Evolutionary conservation across 345 rosid genomes (phyloP), one percentile per base, ranked within the genome.

Genomic region (Gossypioides kirkii): DNA sequence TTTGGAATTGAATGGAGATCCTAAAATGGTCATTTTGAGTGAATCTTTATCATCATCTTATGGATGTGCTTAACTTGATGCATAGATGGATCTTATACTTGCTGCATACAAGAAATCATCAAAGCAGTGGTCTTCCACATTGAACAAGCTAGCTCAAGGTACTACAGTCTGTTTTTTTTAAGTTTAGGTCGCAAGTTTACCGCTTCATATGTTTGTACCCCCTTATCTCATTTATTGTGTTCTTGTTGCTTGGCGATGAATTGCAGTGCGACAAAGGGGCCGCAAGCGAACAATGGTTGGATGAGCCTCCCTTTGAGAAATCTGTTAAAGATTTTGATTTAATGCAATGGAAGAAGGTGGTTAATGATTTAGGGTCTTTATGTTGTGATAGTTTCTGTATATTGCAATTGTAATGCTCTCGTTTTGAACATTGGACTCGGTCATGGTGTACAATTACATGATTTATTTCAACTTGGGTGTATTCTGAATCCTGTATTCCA

Each of bases 91-190:
- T 52, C 80, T 78, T 18, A 87, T 93, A 73, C 87, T 93, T 32
- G 80, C 87, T 28, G 87, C 90, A 8, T 96, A 96, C 78, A 84
- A 89, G 82, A 96, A 89, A 81, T 90, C 99, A 53, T 96, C 99
- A 7, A 93, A 88, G 83, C 99, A 91, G 77, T 96, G 99, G 99
- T 93, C 97, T 32, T 85, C 98, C 42, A 91, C 93, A 10, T 78
- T 87, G 69, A 96, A 96, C 88, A 96, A 96, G 88, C 89, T 96
- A 12, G 99, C 97, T 3, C 95, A 90, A 89, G 99, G 99, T 95
- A 32, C 25, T 50, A 43, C 56, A 26, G 17, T 22, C 18, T 43
- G 64, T 53, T 1, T 66, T 16, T 67, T 26, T 8, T 1, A 25
- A 8, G 54, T 23, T 47, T 67, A 3, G 18, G 7, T 32, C 38